A percentile compares a stretch with the other conserved stretches of the same genome.
Evolutionary conservation across 129 eudicot species (phyloP).

Genomic region (Pittosporum tobira): DNA sequence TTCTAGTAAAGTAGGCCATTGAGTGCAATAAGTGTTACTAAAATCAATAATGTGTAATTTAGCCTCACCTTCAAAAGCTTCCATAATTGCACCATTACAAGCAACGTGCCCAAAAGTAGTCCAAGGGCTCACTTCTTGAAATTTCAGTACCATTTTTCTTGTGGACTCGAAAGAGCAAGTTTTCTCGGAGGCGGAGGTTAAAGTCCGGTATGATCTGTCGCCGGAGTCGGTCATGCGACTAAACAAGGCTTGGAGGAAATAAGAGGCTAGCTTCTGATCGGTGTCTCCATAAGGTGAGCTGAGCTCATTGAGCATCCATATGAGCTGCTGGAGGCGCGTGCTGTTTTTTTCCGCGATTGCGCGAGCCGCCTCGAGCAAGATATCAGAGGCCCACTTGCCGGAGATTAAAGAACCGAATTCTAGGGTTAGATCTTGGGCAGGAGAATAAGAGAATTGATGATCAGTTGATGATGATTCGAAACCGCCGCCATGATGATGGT

Average conservation of each 20-base stretch:
- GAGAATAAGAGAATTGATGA: constrained; percentile 37
- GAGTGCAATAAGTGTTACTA: constrained; percentile 79
- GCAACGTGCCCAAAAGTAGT: constrained; percentile 96
- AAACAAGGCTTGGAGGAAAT: constrained; percentile 78
- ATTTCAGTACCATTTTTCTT: constrained; percentile 53
- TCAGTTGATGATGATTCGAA: constrained; percentile 28
- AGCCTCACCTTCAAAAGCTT: constrained; percentile 65
- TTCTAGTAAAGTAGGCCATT: constrained; percentile 92
- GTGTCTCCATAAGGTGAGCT: constrained; percentile 79
- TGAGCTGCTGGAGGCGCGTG: constrained; percentile 55
- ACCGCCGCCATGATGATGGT: constrained; percentile 18
- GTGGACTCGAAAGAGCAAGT: constrained; percentile 65
- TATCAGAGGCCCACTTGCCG: constrained; percentile 58
- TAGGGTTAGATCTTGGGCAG: constrained; percentile 40
- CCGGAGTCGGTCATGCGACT: constrained; percentile 83
- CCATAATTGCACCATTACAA: constrained; percentile 80
- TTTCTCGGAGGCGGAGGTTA: constrained; percentile 49
- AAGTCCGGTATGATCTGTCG: constrained; percentile 34
- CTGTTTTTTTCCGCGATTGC: constrained; percentile 56
- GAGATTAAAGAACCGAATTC: constrained; percentile 52
- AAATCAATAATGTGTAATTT: constrained; percentile 70
- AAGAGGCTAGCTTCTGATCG: constrained; percentile 72
- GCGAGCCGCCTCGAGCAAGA: constrained; percentile 63
- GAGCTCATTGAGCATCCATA: constrained; percentile 93
- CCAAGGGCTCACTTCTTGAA: constrained; percentile 98